Conservation (phyloP, 805 yeast species). For the Kazachstania kunashirensis region DNA sequence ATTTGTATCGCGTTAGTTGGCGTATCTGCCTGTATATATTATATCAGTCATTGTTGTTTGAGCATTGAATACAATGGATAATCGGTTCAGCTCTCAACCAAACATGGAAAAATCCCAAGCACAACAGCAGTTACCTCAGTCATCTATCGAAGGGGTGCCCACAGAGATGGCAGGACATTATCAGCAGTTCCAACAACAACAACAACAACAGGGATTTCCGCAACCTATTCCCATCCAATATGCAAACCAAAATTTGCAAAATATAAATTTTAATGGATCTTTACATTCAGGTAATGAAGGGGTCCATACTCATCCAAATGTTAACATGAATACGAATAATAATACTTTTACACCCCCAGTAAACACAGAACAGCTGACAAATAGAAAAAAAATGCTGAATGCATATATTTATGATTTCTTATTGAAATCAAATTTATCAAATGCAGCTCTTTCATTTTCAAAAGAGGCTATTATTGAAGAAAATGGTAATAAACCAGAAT, state of each 20-base stretch:
- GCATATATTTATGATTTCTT: slow-evolving; percentile 83
- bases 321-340: too few relatives aligned
- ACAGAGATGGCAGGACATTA: background rate
- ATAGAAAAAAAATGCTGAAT: slow-evolving; percentile 48
- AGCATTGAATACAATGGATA: slow-evolving; percentile 1
- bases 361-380: background rate
- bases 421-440: slow-evolving; percentile 58
- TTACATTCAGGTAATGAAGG: too few relatives aligned
- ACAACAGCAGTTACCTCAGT: background rate
- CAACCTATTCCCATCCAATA: too few relatives aligned
- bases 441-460: slow-evolving; percentile 65
- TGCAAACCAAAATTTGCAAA: too few relatives aligned
- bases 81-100: background rate
- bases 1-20: too few relatives aligned
- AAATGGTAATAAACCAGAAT: slow-evolving; percentile 8
- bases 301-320: too few relatives aligned
- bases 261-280: too few relatives aligned
- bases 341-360: background rate
- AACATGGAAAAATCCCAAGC: background rate
- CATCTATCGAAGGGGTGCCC: background rate
- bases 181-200: slow-evolving; percentile 1
- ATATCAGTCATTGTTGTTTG: too few relatives aligned
- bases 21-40: too few relatives aligned
- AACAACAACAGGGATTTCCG: background rate
- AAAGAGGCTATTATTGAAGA: slow-evolving; percentile 58